These are phyloP conservation scores for Nannizziopsis arthrosporioides DNA, from an alignment of 2,329 filamentous ascomycete species.

Conservation along the genomic window DNA sequence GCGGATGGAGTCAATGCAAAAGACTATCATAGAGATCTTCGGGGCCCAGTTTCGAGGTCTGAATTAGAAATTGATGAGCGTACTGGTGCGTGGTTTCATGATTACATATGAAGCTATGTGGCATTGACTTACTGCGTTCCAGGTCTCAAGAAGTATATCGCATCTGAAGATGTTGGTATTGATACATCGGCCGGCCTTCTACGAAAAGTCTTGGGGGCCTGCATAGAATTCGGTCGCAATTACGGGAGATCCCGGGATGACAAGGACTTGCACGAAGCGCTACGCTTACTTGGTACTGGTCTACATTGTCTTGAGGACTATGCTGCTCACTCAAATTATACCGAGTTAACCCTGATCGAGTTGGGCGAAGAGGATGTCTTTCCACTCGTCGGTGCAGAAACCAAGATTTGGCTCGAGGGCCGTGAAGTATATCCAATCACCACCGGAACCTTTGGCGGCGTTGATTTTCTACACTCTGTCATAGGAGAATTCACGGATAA, in stretches of 20 bases:
- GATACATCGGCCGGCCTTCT: conserved; percentile 72
- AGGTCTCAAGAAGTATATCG: conserved; percentile 84
- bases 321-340: conserved; percentile 88
- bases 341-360: conserved; percentile 76
- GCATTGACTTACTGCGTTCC: conserved; percentile 15
- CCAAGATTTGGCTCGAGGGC: conserved; percentile 59
- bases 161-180: conserved; percentile 65
- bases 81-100: conserved; percentile 41
- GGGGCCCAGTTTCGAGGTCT: conserved; percentile 64
- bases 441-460: conserved; percentile 87
- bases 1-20: conserved; percentile 79
- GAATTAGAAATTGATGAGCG: conserved; percentile 68
- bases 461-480: conserved; percentile 86
- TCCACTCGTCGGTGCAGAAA: conserved; percentile 69
- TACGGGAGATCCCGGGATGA: conserved; percentile 57
- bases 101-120: neutral
- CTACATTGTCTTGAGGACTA: conserved; percentile 88
- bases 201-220: conserved; percentile 58
- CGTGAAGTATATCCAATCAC: conserved; percentile 67
- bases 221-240: conserved; percentile 66
- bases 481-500: conserved; percentile 73
- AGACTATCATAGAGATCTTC: conserved; percentile 66
- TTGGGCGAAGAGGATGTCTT: conserved; percentile 71
- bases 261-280: conserved; percentile 73
- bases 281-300: conserved; percentile 75